Evolutionary conservation across 176 grass and related monocot genomes (phyloP).

Genomic region (Hordeum vulgare): DNA sequence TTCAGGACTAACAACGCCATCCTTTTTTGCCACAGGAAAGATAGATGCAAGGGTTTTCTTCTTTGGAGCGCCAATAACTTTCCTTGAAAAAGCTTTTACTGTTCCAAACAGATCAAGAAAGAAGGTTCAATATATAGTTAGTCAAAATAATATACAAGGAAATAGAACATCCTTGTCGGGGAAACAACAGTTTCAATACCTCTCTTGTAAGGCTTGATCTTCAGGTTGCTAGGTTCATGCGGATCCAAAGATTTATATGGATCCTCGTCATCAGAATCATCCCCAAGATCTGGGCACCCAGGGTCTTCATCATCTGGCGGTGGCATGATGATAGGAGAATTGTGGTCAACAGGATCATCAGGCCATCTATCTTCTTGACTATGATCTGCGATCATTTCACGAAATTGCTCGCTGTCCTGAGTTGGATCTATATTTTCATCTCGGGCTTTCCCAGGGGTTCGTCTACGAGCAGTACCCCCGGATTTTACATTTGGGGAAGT

Average conservation of each 20-base stretch:
- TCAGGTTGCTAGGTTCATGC: conserved; percentile 77
- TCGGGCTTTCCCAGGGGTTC: conserved; percentile 30
- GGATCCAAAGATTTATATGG: conserved; percentile 82
- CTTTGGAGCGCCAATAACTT: conserved; percentile 27
- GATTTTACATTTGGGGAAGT: conserved; percentile 59
- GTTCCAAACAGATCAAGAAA: conserved; percentile 41
- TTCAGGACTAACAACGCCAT: conserved; percentile 35
- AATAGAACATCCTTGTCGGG: conserved; percentile 1
- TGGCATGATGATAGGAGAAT: conserved; percentile 32
- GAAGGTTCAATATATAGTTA: conserved; percentile 15
- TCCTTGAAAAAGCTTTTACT: conserved; percentile 61
- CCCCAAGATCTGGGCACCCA: conserved; percentile 33
- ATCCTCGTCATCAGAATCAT: conserved; percentile 77
- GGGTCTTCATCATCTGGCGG: conserved; percentile 42
- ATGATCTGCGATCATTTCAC: conserved; percentile 18
- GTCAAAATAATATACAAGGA: conserved; percentile 13
- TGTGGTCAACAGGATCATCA: conserved; percentile 17
- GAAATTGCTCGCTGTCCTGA: conserved; percentile 10
- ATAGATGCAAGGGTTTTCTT: conserved; percentile 39
- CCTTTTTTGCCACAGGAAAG: conserved; percentile 87
- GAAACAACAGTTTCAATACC: conserved; percentile 36
- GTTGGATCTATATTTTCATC: conserved; percentile 17
- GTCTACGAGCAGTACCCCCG: conserved; percentile 36
- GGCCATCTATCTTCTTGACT: conserved; percentile 33
- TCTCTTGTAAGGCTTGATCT: conserved; percentile 76